Evolutionary conservation across 345 rosid species (phyloP), one percentile per base, ranked within the genome.

Genomic region (Hibiscus trionum): DNA sequence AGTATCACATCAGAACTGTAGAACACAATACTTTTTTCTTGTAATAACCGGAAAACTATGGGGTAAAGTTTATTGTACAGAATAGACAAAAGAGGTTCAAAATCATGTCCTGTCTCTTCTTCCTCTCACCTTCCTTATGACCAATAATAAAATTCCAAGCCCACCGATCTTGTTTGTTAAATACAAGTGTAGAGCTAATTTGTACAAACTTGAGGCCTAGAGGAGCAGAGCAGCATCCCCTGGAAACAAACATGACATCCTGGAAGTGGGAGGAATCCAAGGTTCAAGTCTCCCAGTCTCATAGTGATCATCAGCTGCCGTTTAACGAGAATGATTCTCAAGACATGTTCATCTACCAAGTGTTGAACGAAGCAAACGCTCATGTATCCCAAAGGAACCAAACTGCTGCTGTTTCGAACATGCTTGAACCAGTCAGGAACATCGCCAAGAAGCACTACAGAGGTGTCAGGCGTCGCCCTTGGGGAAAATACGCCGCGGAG

Each of bases 401-500:
- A 12, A 47, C 2, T 17, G 52, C 26, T 39, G 44, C 44, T 73
- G 4, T 69, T 0, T 35, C 79, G 0, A 75, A 21, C 76, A 63
- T 42, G 73, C 80, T 85, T 16, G 76, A 65, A 1, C 82, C 86
- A 1, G 59, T 53, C 16, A 67, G 84, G 63, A 61, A 62, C 70
- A 71, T 81, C 24, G n/a, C 73, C 75, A 84, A 86, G 81, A 84
- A 79, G 81, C 87, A 79, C 67, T 88, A 86, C 73, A 72, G 90
- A 14, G 92, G 92, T 0, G 92, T 88, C 19, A 67, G 92, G 77
- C 85, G 86, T 5, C 84, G 92, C 3, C 92, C 87, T 0, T 88
- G 92, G 92, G 92, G 92, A n/a, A 88, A 88, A 66, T 88, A 60
- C 50, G 92, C 92, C 0, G 90, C 92, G 0, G 90, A 88, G 76